These are phyloP conservation scores for Colletotrichum cereale DNA, from an alignment of 2,329 filamentous ascomycete species.

Conservation along the genomic window DNA sequence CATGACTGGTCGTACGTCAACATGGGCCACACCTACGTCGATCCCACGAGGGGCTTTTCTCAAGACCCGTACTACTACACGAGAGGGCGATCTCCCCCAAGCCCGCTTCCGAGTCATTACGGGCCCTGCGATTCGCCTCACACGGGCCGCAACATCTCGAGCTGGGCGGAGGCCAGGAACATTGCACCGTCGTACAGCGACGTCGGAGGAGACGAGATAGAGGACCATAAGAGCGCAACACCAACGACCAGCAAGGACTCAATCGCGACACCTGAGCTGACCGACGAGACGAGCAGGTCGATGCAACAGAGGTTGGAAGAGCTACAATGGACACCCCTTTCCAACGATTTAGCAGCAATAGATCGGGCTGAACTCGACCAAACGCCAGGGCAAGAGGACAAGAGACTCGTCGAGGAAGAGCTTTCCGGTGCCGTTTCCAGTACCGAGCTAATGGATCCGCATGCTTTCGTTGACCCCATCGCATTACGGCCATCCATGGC, in stretches of 20 bases:
- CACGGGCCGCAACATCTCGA: slow-evolving; percentile 47
- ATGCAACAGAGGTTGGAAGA: slow-evolving; percentile 35
- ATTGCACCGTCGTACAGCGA: slow-evolving; percentile 57
- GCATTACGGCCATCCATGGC: slow-evolving; percentile 16
- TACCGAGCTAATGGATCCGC: background rate
- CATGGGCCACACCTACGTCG: slow-evolving; percentile 52
- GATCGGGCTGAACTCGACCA: slow-evolving; percentile 21
- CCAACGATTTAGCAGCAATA: slow-evolving; percentile 5
- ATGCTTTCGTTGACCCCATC: background rate
- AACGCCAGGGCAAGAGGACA: slow-evolving; percentile 17
- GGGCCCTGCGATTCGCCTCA: slow-evolving; percentile 51
- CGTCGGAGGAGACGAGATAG: slow-evolving; percentile 43
- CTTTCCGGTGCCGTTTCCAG: slow-evolving; percentile 6
- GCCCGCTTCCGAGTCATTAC: slow-evolving; percentile 60
- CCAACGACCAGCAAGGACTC: slow-evolving; percentile 39
- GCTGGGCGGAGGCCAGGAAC: slow-evolving; percentile 54
- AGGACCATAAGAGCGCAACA: slow-evolving; percentile 32
- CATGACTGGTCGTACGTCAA: slow-evolving; percentile 58
- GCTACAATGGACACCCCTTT: slow-evolving; percentile 38
- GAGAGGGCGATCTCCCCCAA: slow-evolving; percentile 67
- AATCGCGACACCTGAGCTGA: slow-evolving; percentile 20
- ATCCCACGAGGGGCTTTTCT: slow-evolving; percentile 50
- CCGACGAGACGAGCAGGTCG: slow-evolving; percentile 25
- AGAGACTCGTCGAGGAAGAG: slow-evolving; percentile 14
- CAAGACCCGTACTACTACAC: slow-evolving; percentile 61